Evolutionary conservation across 345 rosid species (phyloP).

Genomic region (Eucalyptus camaldulensis): DNA sequence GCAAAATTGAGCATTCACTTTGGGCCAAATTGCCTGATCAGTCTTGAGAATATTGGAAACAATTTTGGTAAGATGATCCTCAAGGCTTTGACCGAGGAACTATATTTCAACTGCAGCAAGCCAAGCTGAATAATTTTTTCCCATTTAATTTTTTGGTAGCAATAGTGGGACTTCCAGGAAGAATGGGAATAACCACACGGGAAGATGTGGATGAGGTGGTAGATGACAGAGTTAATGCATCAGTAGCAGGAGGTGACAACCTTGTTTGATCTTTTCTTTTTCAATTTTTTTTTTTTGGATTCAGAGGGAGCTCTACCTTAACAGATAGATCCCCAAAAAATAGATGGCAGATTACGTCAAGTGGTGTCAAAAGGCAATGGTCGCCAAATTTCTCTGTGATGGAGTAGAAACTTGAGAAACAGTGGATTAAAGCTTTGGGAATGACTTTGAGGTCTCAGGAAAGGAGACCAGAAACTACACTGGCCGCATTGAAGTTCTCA

Average conservation of each 20-base stretch:
- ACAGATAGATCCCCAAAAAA: background rate
- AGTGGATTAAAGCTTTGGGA: background rate
- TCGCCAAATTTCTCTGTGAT: background rate
- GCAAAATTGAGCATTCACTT: background rate
- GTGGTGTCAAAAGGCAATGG: background rate
- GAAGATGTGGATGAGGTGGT: background rate
- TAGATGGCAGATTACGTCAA: background rate
- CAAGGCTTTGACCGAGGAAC: background rate
- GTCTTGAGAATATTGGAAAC: background rate
- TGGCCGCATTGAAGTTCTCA: background rate
- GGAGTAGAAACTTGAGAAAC: background rate
- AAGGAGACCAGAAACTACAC: background rate
- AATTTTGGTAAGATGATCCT: background rate
- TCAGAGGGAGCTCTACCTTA: background rate
- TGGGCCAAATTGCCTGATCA: background rate
- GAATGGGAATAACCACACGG: background rate
- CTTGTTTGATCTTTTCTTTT: background rate
- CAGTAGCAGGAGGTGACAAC: background rate
- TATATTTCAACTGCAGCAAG: background rate
- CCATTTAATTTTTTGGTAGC: background rate
- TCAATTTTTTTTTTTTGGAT: background rate
- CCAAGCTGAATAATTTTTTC: background rate
- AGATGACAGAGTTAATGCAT: background rate
- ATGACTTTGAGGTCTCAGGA: background rate
- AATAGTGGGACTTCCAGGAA: background rate